Base-by-base conservation (phyloP, 768 basidiomycete species). In the Rossbeevera mucosa region DNA sequence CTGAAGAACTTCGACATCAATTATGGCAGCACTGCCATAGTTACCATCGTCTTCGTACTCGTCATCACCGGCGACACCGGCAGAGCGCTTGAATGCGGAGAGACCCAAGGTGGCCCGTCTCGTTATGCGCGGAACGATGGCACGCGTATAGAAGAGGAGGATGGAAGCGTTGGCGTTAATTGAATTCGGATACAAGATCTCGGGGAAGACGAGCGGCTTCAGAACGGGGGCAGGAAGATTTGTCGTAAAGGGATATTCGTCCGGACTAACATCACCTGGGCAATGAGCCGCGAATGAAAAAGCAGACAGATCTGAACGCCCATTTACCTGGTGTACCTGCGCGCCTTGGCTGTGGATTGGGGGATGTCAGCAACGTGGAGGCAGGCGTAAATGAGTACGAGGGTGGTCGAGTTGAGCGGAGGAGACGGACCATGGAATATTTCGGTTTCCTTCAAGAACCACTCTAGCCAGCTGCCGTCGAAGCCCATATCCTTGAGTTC, bases 381-480 rank as follows among this genome's bases (percentile, higher is more conserved):
- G 4, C n/a, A 18, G n/a, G n/a, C n/a, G 33, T 36, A n/a, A 0
- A 20, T 20, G 53, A 43, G 49, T 22, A 29, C 49, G 29, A 29
- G 20, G 11, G 31, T 22, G 38, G 51, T 36, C 47, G 40, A 48
- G 52, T 29, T 46, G 40, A 53, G 50, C n/a, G 11, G 20, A 9
- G 16, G 24, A 14, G 36, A 31, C 22, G 21, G 16, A 92, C 96
- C 93, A 71, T 98, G 96, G 73, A 96, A 96, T 0, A 80, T 78
- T 74, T 99, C 96, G 0, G 78, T 98, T 72, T 98, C 95, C 61
- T 86, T 86, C 71, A 99, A 74, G 72, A 99, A 94, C 96, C 96
- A 99, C 54, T 97, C 90, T 3, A 99, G 76, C 94, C 94, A 98
- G 56, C 85, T 92, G 3, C 92, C 92, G 5, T 80, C 63, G 68